These are phyloP conservation scores for Acer yangbiense DNA, from an alignment of 345 rosid genomes.

Conservation along the genomic window DNA sequence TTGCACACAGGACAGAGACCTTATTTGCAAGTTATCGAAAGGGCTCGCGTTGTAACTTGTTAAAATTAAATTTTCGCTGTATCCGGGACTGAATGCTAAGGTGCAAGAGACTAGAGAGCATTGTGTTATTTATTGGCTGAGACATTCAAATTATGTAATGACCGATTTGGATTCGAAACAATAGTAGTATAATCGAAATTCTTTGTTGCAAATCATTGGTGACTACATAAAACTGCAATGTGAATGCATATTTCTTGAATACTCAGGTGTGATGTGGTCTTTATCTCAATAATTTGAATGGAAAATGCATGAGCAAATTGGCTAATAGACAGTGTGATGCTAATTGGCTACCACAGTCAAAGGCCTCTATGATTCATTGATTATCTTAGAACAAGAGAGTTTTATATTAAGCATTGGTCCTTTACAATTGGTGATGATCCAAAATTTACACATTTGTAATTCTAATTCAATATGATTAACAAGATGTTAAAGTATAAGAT, in stretches of 20 bases:
- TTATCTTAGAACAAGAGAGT: too few species aligned
- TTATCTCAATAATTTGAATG: neutral
- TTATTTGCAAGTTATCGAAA: neutral
- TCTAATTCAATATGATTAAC: too few species aligned
- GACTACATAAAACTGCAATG: neutral
- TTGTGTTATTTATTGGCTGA: neutral
- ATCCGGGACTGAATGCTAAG: neutral
- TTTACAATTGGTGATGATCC: too few species aligned
- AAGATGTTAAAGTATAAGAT: too few species aligned
- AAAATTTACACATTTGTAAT: too few species aligned
- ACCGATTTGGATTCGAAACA: neutral
- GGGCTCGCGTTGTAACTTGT: neutral
- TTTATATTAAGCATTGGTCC: too few species aligned
- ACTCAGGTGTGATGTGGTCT: neutral
- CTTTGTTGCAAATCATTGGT: neutral
- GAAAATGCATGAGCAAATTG: neutral
- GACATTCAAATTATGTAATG: conserved; percentile 10
- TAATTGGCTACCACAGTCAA: too few species aligned
- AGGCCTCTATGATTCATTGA: too few species aligned
- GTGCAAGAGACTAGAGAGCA: neutral
- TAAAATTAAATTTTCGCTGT: neutral
- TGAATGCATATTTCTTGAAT: neutral
- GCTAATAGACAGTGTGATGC: too few species aligned
- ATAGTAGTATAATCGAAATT: neutral
- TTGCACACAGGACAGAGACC: neutral